These are phyloP conservation scores for Berberis thunbergii DNA, from an alignment of 164 flowering plant species.

Conservation along the genomic window DNA sequence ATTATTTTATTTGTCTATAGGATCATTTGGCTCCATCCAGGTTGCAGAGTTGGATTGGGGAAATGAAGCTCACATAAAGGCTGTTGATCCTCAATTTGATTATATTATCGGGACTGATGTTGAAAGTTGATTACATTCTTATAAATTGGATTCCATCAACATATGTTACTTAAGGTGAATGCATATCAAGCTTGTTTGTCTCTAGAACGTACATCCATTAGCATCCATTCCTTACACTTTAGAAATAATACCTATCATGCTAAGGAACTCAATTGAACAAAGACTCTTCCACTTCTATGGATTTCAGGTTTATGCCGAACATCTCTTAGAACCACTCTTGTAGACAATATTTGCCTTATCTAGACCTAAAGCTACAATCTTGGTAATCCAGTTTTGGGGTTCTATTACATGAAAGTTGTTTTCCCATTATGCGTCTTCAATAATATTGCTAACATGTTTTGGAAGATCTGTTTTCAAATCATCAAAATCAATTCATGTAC, in stretches of 20 bases:
- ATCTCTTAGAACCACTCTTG: slow-evolving; percentile 83
- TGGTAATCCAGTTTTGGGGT: slow-evolving; percentile 33
- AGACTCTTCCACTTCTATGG: not conserved
- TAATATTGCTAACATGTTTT: no score
- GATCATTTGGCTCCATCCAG: slow-evolving; percentile 68
- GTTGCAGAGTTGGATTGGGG: slow-evolving; percentile 90
- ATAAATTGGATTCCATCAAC: no score
- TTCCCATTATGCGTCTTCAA: not conserved
- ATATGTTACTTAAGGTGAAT: no score
- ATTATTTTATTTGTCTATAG: slow-evolving; percentile 25
- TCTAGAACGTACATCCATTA: not conserved
- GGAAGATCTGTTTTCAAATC: no score
- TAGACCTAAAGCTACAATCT: slow-evolving; percentile 74
- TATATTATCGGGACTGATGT: slow-evolving; percentile 92
- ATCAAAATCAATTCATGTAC: no score
- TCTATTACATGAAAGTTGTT: not conserved
- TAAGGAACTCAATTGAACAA: not conserved
- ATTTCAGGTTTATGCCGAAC: slow-evolving; percentile 81
- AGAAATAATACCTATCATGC: not conserved
- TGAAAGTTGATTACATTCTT: slow-evolving; percentile 37
- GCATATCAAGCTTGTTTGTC: not conserved
- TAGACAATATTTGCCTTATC: slow-evolving; percentile 69
- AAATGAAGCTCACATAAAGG: slow-evolving; percentile 62
- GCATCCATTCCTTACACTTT: not conserved
- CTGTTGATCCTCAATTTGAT: slow-evolving; percentile 85